These are phyloP conservation scores for Eucalyptus leucophloia DNA, from an alignment of 345 rosid genomes.

Conservation along the genomic window DNA sequence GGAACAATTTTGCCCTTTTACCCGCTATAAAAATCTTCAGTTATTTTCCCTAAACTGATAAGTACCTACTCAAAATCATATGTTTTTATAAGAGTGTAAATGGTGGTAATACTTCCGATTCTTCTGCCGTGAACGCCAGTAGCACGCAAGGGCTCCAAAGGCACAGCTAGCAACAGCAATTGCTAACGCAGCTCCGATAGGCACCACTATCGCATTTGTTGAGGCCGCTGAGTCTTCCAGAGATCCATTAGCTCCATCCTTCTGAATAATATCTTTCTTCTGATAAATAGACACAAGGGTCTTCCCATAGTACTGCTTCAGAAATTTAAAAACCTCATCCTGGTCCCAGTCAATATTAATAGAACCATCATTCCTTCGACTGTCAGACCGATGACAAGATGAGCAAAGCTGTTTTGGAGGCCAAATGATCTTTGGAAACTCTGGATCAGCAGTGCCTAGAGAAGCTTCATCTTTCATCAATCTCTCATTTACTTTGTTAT, in stretches of 20 bases:
- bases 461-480: conserved; percentile 71
- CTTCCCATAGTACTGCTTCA: conserved; percentile 56
- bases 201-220: conserved; percentile 74
- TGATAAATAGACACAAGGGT: conserved; percentile 54
- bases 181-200: conserved; percentile 93
- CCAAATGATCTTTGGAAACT: conserved; percentile 87
- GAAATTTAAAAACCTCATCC: conserved; percentile 71
- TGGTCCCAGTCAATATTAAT: conserved; percentile 47
- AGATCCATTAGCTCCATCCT: conserved; percentile 17
- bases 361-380: neutral
- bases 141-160: conserved; percentile 92
- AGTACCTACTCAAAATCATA: conserved; percentile 35
- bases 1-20: neutral
- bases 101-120: conserved; percentile 88
- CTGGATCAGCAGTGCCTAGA: conserved; percentile 72
- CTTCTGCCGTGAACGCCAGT: conserved; percentile 96
- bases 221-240: conserved; percentile 50
- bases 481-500: conserved; percentile 81
- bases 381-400: conserved; percentile 42
- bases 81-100: conserved; percentile 76
- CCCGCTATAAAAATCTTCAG: neutral
- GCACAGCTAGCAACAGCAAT: conserved; percentile 96
- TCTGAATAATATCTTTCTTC: conserved; percentile 23
- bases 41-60: conserved; percentile 13
- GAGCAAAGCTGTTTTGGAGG: conserved; percentile 88